phyloP scores from a whole-genome alignment of 2,329 filamentous ascomycete species.

The Cordyceps tenuipes region DNA sequence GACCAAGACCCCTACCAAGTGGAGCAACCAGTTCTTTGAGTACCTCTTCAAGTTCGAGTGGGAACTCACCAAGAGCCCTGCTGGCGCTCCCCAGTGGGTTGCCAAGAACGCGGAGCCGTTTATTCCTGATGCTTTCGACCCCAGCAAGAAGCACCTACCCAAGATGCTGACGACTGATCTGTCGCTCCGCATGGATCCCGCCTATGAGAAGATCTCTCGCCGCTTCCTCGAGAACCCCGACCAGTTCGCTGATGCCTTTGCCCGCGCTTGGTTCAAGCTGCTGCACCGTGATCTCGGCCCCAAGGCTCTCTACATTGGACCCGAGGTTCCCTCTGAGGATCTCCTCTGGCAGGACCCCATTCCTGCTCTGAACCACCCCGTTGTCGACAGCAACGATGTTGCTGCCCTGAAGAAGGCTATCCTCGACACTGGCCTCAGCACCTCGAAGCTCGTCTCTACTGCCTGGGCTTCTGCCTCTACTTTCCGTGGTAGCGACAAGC shows the following conservation, averaged over 20 bases:
- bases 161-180: constrained; percentile 71
- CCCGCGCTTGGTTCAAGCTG: constrained; percentile 75
- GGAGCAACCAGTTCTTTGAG: constrained; percentile 66
- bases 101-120: constrained; percentile 60
- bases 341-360: constrained; percentile 71
- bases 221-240: constrained; percentile 61
- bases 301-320: constrained; percentile 60
- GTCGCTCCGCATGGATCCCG: constrained; percentile 61
- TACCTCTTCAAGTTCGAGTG: constrained; percentile 74
- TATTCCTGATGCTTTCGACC: constrained; percentile 64
- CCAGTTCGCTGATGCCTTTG: constrained; percentile 60
- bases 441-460: constrained; percentile 53
- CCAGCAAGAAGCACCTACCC: constrained; percentile 64
- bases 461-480: constrained; percentile 65
- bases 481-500: constrained; percentile 71
- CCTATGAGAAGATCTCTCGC: constrained; percentile 67
- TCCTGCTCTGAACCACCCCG: constrained; percentile 46
- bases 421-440: constrained; percentile 51
- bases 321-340: constrained; percentile 62
- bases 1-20: constrained; percentile 68
- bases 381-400: constrained; percentile 56
- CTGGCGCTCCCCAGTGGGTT: constrained; percentile 68
- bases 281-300: constrained; percentile 74
- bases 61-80: constrained; percentile 67
- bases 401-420: constrained; percentile 61